Base-by-base conservation (phyloP, 2,329 filamentous ascomycete genomes). In the Tolypocladium tundrense region DNA sequence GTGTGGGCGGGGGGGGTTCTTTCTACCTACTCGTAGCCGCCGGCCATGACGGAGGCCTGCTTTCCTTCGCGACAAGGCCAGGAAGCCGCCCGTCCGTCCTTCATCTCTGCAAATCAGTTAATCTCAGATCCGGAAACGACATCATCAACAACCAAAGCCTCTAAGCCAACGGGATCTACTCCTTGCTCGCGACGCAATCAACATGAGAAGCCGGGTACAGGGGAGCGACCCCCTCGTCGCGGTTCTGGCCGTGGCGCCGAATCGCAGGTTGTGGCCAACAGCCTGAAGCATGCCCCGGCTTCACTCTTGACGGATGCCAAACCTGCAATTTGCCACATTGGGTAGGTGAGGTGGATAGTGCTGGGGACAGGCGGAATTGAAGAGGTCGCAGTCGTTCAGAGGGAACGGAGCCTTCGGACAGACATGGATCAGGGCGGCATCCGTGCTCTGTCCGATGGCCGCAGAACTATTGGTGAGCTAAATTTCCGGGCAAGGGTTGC, bases 391-490 rank as follows among this genome's bases (percentile, higher is more conserved):
- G 7, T 48, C 24, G 45, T 48, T 48, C 19, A 48, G 45, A 24
- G 45, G 24, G 45, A 19, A 27, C 31, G 31, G 33, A 53, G n/a
- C 37, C 37, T 27, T 41, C 35, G 52, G 35, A 19, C 31, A 35
- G 52, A 54, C 52, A 54, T 54, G 52, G 52, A 41, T 54, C 35
- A 39, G n/a, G 8, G 21, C 37, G 37, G 37, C 52, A 24, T 41
- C 56, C 50, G 54, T 56, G 54, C 56, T 60, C 40, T 52, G 21
- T 37, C 39, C 53, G 43, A 60, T 55, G 59, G 57, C 53, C 55
- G 56, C 54, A 48, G 60, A 53, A 60, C 60, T 60, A 61, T 56
- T 57, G 58, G 33, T 53, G 59, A 51, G 57, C 57, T 60, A 61
- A 61, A 60, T 60, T 59, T 61, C 59, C 60, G 53, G 60, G 41